Conservation (phyloP, 495 filamentous ascomycete species). For the Penicillium cinerascens region DNA sequence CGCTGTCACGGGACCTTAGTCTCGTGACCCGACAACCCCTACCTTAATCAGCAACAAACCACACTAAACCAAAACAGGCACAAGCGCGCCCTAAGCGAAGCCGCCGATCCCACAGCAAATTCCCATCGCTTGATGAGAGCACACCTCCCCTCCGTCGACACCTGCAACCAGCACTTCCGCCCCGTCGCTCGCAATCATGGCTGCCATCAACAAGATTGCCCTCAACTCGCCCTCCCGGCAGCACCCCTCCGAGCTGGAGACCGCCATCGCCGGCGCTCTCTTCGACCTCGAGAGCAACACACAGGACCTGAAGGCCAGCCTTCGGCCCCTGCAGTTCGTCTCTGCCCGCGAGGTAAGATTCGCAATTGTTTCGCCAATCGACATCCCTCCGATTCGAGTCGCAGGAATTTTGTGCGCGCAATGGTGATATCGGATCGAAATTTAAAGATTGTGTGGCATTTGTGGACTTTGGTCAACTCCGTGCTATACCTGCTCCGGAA, state of each 20-base stretch:
- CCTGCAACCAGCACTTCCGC: conserved; percentile 36
- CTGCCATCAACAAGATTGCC: conserved; percentile 96
- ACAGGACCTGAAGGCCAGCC: conserved; percentile 85
- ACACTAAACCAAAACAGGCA: conserved; percentile 24
- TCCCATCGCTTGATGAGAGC: conserved; percentile 34
- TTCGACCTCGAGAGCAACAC: conserved; percentile 98
- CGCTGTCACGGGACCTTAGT: conserved; percentile 31
- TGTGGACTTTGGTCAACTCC: conserved; percentile 9
- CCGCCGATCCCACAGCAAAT: conserved; percentile 42
- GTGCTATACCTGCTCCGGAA: neutral
- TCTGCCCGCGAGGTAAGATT: conserved; percentile 95
- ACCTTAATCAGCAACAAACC: conserved; percentile 13
- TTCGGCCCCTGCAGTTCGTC: conserved; percentile 95
- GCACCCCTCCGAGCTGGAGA: conserved; percentile 93
- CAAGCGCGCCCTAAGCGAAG: conserved; percentile 43
- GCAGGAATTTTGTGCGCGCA: conserved; percentile 13
- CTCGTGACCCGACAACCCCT: conserved; percentile 17
- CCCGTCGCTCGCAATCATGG: conserved; percentile 50
- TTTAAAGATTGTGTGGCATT: conserved; percentile 4
- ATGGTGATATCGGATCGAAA: conserved; percentile 13
- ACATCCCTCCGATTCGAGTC: conserved; percentile 12
- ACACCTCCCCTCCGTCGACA: conserved; percentile 34
- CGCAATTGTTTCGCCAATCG: conserved; percentile 14
- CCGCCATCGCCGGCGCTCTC: conserved; percentile 87
- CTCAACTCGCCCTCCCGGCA: conserved; percentile 89